Evolutionary conservation across 306 rosid genomes (phyloP).

Genomic region (Cicer chorassanicum): DNA sequence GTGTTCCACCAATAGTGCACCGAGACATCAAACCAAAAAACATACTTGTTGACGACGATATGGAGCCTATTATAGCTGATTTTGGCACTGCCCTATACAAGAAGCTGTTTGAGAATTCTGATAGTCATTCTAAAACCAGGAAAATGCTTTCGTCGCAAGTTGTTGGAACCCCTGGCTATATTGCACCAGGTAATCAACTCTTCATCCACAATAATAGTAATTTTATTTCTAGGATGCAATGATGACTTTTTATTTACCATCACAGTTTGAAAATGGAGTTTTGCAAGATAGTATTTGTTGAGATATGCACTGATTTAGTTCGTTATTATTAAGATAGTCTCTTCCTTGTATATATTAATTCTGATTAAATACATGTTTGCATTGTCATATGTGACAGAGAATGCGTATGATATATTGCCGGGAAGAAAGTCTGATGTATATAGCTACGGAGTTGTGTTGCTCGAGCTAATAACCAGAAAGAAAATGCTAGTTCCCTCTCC

Average conservation of each 20-base stretch:
- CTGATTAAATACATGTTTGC: not conserved
- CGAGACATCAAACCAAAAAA: slow-evolving; percentile 81
- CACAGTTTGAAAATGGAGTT: slow-evolving; percentile 4
- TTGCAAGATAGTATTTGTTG: not conserved
- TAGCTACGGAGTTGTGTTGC: slow-evolving; percentile 74
- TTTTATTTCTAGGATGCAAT: not conserved
- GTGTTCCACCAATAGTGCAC: slow-evolving; percentile 72
- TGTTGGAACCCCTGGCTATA: slow-evolving; percentile 72
- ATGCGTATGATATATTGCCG: slow-evolving; percentile 54
- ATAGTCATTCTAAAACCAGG: slow-evolving; percentile 50
- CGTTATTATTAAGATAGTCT: too few species aligned
- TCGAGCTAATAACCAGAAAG: slow-evolving; percentile 73
- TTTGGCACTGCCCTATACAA: slow-evolving; percentile 70
- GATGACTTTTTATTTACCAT: not conserved
- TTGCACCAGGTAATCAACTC: slow-evolving; percentile 73
- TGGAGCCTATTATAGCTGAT: slow-evolving; percentile 78
- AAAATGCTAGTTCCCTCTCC: slow-evolving; percentile 55
- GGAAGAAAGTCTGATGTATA: slow-evolving; percentile 68
- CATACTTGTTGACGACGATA: slow-evolving; percentile 71
- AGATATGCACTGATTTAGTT: too few species aligned
- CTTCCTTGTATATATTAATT: too few species aligned
- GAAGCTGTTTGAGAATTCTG: slow-evolving; percentile 28
- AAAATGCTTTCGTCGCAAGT: slow-evolving; percentile 47
- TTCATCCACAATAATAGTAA: not conserved
- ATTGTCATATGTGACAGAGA: slow-evolving; percentile 50